Evolutionary conservation across 2,329 filamentous ascomycete genomes (phyloP), one percentile per base, ranked within the genome.

Genomic region (Aspergillus alliaceus): DNA sequence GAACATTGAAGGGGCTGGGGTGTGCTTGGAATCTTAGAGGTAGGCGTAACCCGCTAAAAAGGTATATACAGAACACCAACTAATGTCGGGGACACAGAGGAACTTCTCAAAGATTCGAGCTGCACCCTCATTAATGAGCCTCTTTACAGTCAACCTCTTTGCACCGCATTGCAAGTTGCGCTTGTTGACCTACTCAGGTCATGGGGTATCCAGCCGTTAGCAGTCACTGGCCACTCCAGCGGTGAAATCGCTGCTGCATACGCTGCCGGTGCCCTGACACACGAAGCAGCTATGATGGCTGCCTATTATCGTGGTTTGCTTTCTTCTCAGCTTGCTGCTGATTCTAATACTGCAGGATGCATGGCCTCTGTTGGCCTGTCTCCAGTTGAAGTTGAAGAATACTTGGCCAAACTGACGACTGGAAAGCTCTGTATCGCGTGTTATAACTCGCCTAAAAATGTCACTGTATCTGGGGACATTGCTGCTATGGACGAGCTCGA

Each of bases 211-310:
- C 11, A 12, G 5, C 58, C 58, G 11, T 15, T 40, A 14, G 40
- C 39, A 6, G 58, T 59, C 2, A 35, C 46, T 2, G 54, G 58
- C 6, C 58, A 59, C 25, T 59, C 58, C 2, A 52, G 46, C 29
- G 58, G 58, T 18, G 58, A 59, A 12, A 59, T 59, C 22, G 58
- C 51, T 4, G 54, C 58, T 0, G 58, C 58, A 6, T 55, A 55
- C n/a, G n/a, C 35, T 4, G n/a, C 11, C n/a, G 35, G 35, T n/a
- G 35, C 35, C 6, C 35, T 39, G 2, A 2, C 39, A 14, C 22
- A 24, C 22, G 20, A 25, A 2, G 39, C 2, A 3, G 39, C 39
- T 2, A 9, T 42, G 18, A 25, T 11, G 14, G 39, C 12, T 4
- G 39, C 39, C 2, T 42, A 42, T 25, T 25, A 40, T 11, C 37